Evolutionary conservation across 352 stramenopile species (phyloP).

Genomic region (Phytophthora pinifolia): DNA sequence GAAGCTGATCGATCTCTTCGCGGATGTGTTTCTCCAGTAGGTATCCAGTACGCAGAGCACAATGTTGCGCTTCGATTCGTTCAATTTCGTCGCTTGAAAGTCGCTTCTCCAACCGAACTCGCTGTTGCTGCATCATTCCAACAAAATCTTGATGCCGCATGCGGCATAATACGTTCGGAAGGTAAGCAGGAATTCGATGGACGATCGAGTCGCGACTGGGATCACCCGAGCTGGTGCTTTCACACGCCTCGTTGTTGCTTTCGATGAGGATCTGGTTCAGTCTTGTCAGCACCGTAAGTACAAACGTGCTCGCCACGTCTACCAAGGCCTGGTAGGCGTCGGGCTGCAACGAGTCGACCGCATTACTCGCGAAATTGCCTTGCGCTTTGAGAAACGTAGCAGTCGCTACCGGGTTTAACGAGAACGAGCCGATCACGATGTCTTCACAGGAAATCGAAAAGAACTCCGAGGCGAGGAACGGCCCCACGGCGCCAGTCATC

Average conservation of each 20-base stretch:
- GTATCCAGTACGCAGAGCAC: constrained; percentile 24
- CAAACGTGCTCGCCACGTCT: constrained; percentile 21
- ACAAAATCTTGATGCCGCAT: constrained; percentile 32
- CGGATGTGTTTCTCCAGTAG: constrained; percentile 20
- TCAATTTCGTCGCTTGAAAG: constrained; percentile 26
- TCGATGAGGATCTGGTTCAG: constrained; percentile 20
- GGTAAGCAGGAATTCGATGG: constrained; percentile 9
- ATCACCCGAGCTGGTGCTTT: not conserved
- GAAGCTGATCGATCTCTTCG: constrained; percentile 16
- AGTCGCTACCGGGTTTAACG: constrained; percentile 13
- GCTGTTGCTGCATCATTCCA: constrained; percentile 16
- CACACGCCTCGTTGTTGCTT: not conserved
- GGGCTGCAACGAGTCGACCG: constrained; percentile 12
- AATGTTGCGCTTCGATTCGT: constrained; percentile 24
- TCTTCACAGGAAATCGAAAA: constrained; percentile 29
- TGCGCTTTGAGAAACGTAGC: constrained; percentile 27
- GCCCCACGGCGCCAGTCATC: constrained; percentile 23
- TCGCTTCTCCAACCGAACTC: constrained; percentile 11
- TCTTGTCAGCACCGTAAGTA: constrained; percentile 23
- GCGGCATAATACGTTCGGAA: constrained; percentile 22
- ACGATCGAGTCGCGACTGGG: not conserved
- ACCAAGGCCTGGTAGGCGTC: constrained; percentile 14
- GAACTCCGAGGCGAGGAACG: constrained; percentile 21
- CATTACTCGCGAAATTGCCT: constrained; percentile 13
- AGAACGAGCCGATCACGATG: constrained; percentile 27